These are phyloP conservation scores for Xanthoconium stramineum DNA, from an alignment of 768 basidiomycete genomes.

Conservation along the genomic window DNA sequence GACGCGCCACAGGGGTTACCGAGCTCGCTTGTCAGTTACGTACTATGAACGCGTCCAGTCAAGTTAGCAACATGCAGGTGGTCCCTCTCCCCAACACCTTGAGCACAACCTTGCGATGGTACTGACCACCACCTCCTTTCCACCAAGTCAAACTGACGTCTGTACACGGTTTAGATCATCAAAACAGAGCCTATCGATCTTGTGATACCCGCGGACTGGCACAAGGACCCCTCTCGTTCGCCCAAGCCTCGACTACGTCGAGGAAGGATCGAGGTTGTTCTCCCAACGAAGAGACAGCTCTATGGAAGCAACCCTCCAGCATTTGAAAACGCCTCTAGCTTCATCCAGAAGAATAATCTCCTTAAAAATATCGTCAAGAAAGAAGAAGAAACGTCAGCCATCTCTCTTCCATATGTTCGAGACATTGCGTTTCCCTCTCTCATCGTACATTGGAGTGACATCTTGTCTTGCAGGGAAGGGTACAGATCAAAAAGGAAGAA, in stretches of 20 bases:
- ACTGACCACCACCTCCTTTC: neutral
- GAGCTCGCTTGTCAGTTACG: slow-evolving; percentile 3
- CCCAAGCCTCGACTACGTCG: neutral
- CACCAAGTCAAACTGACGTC: neutral
- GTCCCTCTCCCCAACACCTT: neutral
- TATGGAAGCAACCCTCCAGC: slow-evolving; percentile 3
- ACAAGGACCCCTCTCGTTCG: neutral
- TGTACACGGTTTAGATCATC: slow-evolving; percentile 1
- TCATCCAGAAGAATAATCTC: slow-evolving; percentile 7
- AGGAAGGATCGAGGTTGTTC: slow-evolving; percentile 4
- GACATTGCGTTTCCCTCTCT: no score
- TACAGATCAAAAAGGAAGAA: slow-evolving; percentile 18
- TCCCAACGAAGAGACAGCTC: slow-evolving; percentile 11
- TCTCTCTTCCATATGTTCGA: neutral
- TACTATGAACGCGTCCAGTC: neutral
- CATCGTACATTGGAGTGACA: neutral
- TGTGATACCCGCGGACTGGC: neutral
- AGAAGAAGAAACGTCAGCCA: slow-evolving; percentile 6
- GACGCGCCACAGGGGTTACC: neutral
- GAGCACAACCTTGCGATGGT: neutral
- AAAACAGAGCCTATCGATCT: slow-evolving; percentile 9
- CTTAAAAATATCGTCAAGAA: slow-evolving; percentile 7
- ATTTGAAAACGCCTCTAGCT: slow-evolving; percentile 6
- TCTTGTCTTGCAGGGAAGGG: neutral
- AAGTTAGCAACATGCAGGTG: neutral